Evolutionary conservation across 2,329 filamentous ascomycete species (phyloP).

Genomic region (Aspergillus pseudotamarii): DNA sequence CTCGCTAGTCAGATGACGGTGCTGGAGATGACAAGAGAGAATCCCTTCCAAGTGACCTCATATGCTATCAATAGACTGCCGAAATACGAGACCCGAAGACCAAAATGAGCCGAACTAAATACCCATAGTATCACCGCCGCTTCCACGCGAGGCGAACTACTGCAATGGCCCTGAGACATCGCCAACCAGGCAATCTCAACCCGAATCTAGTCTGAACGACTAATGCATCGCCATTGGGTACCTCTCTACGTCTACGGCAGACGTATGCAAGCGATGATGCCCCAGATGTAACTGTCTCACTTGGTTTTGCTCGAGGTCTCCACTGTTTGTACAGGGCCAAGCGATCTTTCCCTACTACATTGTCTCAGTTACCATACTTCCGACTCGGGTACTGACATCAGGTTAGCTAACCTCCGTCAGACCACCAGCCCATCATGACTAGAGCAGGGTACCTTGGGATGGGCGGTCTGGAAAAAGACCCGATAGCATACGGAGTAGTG

Average conservation of each 20-base stretch:
- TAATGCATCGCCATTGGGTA: not conserved
- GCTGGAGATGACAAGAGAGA: not conserved
- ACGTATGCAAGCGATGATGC: not conserved
- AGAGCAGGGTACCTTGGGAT: not conserved
- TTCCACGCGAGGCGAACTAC: not conserved
- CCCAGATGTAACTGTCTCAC: conserved; percentile 25
- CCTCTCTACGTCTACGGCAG: not conserved
- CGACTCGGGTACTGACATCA: not conserved
- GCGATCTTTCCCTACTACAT: conserved; percentile 21
- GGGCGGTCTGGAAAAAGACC: not conserved
- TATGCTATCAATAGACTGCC: conserved; percentile 8
- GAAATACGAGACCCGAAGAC: conserved; percentile 7
- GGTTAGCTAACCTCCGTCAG: not conserved
- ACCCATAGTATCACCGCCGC: not conserved
- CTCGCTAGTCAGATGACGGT: conserved; percentile 1
- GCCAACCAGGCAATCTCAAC: conserved; percentile 19
- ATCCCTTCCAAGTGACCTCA: conserved; percentile 1
- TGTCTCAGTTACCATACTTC: conserved; percentile 6
- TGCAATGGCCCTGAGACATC: conserved; percentile 20
- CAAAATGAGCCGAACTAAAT: not conserved
- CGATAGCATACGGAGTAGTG: not conserved
- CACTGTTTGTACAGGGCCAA: not conserved
- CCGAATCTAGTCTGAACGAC: not conserved
- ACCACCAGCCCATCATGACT: not conserved
- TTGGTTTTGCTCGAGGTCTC: not conserved